These are phyloP conservation scores for Suillus weaverae DNA, from an alignment of 768 basidiomycete genomes.

Conservation along the genomic window DNA sequence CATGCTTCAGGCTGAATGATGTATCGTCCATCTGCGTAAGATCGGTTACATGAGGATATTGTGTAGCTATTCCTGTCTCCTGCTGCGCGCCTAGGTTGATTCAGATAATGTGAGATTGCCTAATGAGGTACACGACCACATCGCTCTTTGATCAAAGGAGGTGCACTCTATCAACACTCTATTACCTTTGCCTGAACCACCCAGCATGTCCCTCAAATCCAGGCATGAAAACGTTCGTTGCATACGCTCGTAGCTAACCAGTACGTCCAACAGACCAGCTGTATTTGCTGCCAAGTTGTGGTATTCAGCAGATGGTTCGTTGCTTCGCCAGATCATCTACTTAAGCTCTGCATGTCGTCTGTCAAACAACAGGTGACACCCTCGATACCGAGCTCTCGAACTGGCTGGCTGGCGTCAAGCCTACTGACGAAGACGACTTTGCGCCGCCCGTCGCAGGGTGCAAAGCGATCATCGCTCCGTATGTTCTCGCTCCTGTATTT, in stretches of 20 bases:
- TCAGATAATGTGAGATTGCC: slow-evolving; percentile 15
- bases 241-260: slow-evolving; percentile 4
- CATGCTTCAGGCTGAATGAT: slow-evolving; percentile 42
- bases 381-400: slow-evolving; percentile 60
- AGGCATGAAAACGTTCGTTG: slow-evolving; percentile 22
- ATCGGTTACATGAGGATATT: neutral
- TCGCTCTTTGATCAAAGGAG: slow-evolving; percentile 16
- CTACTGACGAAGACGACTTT: slow-evolving; percentile 47
- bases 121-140: slow-evolving; percentile 25
- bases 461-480: slow-evolving; percentile 97
- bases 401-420: slow-evolving; percentile 63
- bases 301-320: slow-evolving; percentile 74
- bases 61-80: neutral
- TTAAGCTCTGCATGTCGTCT: slow-evolving; percentile 13
- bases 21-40: neutral
- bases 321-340: slow-evolving; percentile 15
- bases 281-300: slow-evolving; percentile 83
- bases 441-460: slow-evolving; percentile 66
- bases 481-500: slow-evolving; percentile 32
- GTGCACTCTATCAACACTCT: slow-evolving; percentile 10
- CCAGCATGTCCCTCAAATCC: slow-evolving; percentile 23
- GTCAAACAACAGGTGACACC: slow-evolving; percentile 44
- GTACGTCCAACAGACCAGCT: slow-evolving; percentile 45
- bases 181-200: slow-evolving; percentile 11
- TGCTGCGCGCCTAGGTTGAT: neutral